Base-by-base conservation (phyloP, 352 stramenopile genomes). In the Phytophthora pisi region DNA sequence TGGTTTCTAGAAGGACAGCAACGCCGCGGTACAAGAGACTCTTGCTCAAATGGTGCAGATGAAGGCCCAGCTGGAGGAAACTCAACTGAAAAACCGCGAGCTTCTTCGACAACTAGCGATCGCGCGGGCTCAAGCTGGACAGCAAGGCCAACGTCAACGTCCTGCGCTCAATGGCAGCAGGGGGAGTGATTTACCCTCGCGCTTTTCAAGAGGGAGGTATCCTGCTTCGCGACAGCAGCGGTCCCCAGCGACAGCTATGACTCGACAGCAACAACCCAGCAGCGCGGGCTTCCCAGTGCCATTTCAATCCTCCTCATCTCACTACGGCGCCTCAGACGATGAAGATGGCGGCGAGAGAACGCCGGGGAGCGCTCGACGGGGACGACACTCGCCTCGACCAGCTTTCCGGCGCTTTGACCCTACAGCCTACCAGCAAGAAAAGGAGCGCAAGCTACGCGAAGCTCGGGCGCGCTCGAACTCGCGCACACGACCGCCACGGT, bases 391-490 rank as follows among this genome's bases (percentile, higher is more conserved):
- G 5, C 47, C 58, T 23, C 66, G 72, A 10, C 71, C 68, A 18
- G 40, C 63, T 9, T 93, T 92, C 50, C 77, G 81, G 24, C 80
- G 85, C 15, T 95, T 95, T 58, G 85, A 95, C 49, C 87, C 85
- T 7, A 95, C 87, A 9, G 87, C 87, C 11, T 95, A 95, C 71
- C 85, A 95, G 62, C 74, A 82, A 52, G 84, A 95, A 51, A 82
- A 82, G 15, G 74, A 92, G 43, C 83, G 74, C 3, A 89, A 89
- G 53, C 58, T 84, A 51, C 79, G 74, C 5, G 65, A 74, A 43
- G 62, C 66, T 30, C 78, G 76, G 18, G 78, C 79, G 5, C 63
- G 70, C 3, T 87, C 83, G 18, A 71, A 59, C 34, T 64, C 65
- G 3, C 64, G 69, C 2, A 64, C 69, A 49, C 51, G 68, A 7